These are phyloP conservation scores for Phytophthora fragariaefolia DNA, from an alignment of 352 stramenopile species.

Conservation along the genomic window DNA sequence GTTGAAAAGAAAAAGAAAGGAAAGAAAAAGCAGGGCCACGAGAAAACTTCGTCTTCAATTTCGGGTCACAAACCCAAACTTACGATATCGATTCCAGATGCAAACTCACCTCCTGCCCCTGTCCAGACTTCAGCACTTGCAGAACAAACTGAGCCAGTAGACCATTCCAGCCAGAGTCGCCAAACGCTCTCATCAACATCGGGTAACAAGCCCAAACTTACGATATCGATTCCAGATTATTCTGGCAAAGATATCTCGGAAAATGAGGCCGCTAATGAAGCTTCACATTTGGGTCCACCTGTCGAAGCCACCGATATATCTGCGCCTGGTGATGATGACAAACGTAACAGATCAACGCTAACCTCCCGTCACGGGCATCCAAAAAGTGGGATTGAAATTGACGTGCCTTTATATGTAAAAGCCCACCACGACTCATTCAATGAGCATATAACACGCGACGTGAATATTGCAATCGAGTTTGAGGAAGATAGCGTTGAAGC, in stretches of 20 bases:
- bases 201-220: slow-evolving; percentile 1
- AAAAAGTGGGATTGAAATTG: slow-evolving; percentile 16
- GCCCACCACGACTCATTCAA: slow-evolving; percentile 21
- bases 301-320: slow-evolving; percentile 21
- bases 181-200: background rate
- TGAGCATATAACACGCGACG: slow-evolving; percentile 16
- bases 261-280: slow-evolving; percentile 2
- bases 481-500: slow-evolving; percentile 26
- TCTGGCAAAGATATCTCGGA: background rate
- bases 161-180: too few species aligned
- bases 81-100: too few species aligned
- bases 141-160: too few species aligned
- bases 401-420: slow-evolving; percentile 6
- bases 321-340: slow-evolving; percentile 12
- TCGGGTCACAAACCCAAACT: slow-evolving; percentile 2
- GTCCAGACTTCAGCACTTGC: too few species aligned
- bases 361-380: slow-evolving; percentile 2
- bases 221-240: slow-evolving; percentile 4
- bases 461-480: slow-evolving; percentile 51
- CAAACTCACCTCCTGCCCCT: too few species aligned
- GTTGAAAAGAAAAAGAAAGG: slow-evolving; percentile 33
- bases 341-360: slow-evolving; percentile 7
- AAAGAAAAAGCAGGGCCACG: slow-evolving; percentile 22
- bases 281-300: slow-evolving; percentile 13
- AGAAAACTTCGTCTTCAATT: slow-evolving; percentile 1